These are phyloP conservation scores for Sporothrix curviconia DNA, from an alignment of 2,329 filamentous ascomycete genomes.

Conservation along the genomic window DNA sequence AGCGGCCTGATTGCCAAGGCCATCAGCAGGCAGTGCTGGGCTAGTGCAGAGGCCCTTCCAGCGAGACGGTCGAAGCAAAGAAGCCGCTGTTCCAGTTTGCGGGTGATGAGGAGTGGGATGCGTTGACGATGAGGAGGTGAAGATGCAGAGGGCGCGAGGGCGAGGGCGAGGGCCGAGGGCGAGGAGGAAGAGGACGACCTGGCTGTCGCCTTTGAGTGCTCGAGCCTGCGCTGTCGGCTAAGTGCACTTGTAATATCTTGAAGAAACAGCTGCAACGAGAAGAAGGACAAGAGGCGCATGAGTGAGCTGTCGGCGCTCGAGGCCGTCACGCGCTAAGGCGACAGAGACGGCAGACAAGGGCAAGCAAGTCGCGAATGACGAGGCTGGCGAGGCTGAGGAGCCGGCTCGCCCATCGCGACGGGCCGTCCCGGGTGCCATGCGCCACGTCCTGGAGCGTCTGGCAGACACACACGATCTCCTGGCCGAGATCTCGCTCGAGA, in stretches of 20 bases:
- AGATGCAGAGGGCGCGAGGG: slow-evolving; percentile 22
- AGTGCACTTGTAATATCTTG: too few relatives aligned
- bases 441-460: slow-evolving; percentile 73
- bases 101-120: slow-evolving; percentile 89
- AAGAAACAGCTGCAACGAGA: slow-evolving; percentile 45
- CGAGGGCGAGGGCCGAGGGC: slow-evolving; percentile 43
- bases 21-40: slow-evolving; percentile 16
- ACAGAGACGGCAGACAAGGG: slow-evolving; percentile 15
- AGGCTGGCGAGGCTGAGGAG: slow-evolving; percentile 33
- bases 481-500: slow-evolving; percentile 94
- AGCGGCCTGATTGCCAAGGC: slow-evolving; percentile 34
- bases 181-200: slow-evolving; percentile 67
- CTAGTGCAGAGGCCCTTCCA: too few relatives aligned
- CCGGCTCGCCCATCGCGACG: slow-evolving; percentile 23
- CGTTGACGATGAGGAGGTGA: slow-evolving; percentile 45
- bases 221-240: slow-evolving; percentile 72
- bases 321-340: slow-evolving; percentile 12
- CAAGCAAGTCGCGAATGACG: slow-evolving; percentile 26
- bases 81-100: slow-evolving; percentile 87
- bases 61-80: slow-evolving; percentile 38
- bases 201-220: slow-evolving; percentile 78
- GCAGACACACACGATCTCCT: slow-evolving; percentile 92
- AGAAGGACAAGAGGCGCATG: slow-evolving; percentile 34
- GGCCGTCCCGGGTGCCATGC: slow-evolving; percentile 34
- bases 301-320: too few relatives aligned